Percentiles rank a stretch among this genome's conserved stretches.
These are phyloP conservation scores for Prunus dulcis DNA, from an alignment of 306 rosid species.

Conservation along the genomic window DNA sequence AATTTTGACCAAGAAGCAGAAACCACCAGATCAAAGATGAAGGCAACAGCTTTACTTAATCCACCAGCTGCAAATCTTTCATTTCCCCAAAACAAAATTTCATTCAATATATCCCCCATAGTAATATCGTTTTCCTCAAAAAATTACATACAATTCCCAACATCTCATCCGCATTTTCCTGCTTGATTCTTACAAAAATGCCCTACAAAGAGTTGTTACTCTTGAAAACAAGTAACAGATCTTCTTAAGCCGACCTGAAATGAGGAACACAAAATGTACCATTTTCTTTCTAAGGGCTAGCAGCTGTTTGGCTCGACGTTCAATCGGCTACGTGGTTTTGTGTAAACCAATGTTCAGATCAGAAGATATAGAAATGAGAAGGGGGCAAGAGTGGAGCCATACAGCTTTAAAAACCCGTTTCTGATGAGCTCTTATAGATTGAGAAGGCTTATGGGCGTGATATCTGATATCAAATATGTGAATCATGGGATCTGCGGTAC, in stretches of 20 bases:
- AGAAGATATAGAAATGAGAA: slow-evolving; percentile 88
- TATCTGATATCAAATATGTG: slow-evolving; percentile 92
- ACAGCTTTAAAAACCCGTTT: slow-evolving; percentile 94
- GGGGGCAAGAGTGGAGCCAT: slow-evolving; percentile 80
- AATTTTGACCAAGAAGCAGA: background rate
- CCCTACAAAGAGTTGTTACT: background rate
- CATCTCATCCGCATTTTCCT: background rate
- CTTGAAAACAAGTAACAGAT: background rate
- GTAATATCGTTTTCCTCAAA: background rate
- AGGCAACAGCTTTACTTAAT: background rate
- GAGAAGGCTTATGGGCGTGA: slow-evolving; percentile 64
- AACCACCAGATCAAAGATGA: background rate
- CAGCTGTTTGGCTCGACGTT: background rate
- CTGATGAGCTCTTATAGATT: slow-evolving; percentile 80
- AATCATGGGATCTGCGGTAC: slow-evolving; percentile 85
- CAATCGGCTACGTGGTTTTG: slow-evolving; percentile 41
- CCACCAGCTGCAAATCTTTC: background rate
- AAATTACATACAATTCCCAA: background rate
- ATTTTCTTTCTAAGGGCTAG: slow-evolving; percentile 3
- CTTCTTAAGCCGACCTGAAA: background rate
- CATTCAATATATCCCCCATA: background rate
- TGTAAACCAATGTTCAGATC: slow-evolving; percentile 85
- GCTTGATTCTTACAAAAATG: background rate
- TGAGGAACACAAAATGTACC: background rate
- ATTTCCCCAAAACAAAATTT: background rate